A percentile compares a stretch with the other conserved stretches of the same genome.
These are phyloP conservation scores for Zanthoxylum bungeanum DNA, from an alignment of 345 rosid species.

Conservation along the genomic window DNA sequence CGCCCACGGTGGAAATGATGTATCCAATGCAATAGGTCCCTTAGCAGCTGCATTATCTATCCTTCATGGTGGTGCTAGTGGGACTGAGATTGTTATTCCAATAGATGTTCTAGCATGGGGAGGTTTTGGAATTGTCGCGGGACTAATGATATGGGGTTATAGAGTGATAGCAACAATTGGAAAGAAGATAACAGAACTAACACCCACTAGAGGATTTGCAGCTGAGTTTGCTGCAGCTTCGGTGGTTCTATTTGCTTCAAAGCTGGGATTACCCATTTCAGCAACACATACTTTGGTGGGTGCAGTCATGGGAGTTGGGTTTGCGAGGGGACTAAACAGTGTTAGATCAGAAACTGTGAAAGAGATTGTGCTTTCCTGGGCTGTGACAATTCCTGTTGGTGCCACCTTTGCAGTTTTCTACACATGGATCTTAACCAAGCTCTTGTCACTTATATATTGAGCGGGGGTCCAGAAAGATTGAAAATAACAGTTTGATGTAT, in stretches of 20 bases:
- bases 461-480: constrained; percentile 16
- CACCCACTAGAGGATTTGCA: constrained; percentile 95
- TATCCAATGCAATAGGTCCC: constrained; percentile 95
- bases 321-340: constrained; percentile 86
- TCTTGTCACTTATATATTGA: constrained; percentile 63
- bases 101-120: constrained; percentile 95
- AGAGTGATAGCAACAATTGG: constrained; percentile 96
- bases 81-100: constrained; percentile 67
- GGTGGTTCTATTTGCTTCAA: constrained; percentile 86
- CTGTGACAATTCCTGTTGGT: constrained; percentile 87
- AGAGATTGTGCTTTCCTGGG: constrained; percentile 93
- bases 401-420: constrained; percentile 74
- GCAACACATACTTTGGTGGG: constrained; percentile 95
- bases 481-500: constrained; percentile 20
- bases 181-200: constrained; percentile 91
- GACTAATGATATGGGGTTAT: constrained; percentile 85
- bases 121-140: constrained; percentile 93
- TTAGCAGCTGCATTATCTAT: constrained; percentile 86
- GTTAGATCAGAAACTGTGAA: constrained; percentile 86
- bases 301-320: constrained; percentile 99
- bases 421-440: constrained; percentile 87
- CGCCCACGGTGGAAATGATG: constrained; percentile 95
- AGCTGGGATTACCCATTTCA: constrained; percentile 81
- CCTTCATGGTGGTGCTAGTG: constrained; percentile 67
- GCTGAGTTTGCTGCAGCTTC: constrained; percentile 97